These are phyloP conservation scores for Mycena venus DNA, from an alignment of 768 basidiomycete genomes.

Conservation along the genomic window DNA sequence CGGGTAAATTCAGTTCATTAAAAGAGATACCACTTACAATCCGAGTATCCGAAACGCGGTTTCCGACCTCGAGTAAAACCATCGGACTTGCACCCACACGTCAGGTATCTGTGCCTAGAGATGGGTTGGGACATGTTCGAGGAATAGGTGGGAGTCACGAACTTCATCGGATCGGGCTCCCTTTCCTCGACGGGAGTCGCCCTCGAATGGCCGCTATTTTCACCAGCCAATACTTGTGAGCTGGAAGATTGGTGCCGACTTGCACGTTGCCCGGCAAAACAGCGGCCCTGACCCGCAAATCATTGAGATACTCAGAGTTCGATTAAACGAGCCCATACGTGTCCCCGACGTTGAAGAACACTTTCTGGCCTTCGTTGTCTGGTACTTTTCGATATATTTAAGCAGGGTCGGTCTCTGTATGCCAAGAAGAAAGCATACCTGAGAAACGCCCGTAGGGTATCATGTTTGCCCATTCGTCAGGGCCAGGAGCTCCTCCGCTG, in stretches of 20 bases:
- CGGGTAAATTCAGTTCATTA: background rate
- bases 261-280: slow-evolving; percentile 4
- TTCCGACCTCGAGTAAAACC: slow-evolving; percentile 26
- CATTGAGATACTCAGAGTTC: background rate
- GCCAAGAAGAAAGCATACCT: background rate
- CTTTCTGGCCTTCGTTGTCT: slow-evolving; percentile 1
- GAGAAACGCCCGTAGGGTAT: background rate
- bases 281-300: background rate
- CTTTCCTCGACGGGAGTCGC: background rate
- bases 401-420: too few species aligned
- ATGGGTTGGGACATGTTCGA: background rate
- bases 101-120: background rate
- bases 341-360: background rate
- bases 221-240: slow-evolving; percentile 15
- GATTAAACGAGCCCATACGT: background rate
- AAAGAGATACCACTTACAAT: too few species aligned
- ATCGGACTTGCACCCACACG: slow-evolving; percentile 15
- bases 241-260: background rate
- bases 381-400: background rate
- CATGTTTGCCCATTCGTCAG: slow-evolving; percentile 18
- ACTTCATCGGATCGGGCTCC: background rate
- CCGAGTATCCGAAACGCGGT: background rate
- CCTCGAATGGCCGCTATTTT: slow-evolving; percentile 19
- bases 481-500: background rate
- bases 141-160: background rate